Conservation (phyloP, 1,284 basidiomycete species). For the Papiliotrema flavescens region DNA sequence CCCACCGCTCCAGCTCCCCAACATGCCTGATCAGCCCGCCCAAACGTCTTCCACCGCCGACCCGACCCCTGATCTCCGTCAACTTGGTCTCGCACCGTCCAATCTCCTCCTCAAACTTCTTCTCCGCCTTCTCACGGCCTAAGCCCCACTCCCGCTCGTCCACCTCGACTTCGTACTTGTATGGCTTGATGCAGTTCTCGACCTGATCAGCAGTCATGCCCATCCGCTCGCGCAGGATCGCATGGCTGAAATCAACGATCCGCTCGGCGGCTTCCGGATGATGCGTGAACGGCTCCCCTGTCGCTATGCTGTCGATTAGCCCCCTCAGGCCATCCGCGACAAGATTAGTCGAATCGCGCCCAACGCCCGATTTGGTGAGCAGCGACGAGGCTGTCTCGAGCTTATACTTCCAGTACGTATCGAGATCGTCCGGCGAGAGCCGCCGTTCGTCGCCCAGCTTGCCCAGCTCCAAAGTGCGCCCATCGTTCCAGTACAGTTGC, state of each 20-base stretch:
- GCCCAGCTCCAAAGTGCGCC: conserved; percentile 71
- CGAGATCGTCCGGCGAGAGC: conserved; percentile 65
- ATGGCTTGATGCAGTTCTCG: conserved; percentile 99
- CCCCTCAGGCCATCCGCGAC: conserved; percentile 89
- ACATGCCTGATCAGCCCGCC: conserved; percentile 77
- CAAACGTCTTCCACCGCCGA: conserved; percentile 79
- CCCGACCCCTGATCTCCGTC: conserved; percentile 74
- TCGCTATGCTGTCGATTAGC: conserved; percentile 81
- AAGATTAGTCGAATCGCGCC: conserved; percentile 86
- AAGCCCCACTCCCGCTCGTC: conserved; percentile 86
- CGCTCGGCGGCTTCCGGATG: conserved; percentile 85
- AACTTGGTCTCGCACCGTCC: conserved; percentile 80
- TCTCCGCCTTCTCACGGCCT: conserved; percentile 70
- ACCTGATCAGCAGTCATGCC: conserved; percentile 95
- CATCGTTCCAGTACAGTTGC: conserved; percentile 95
- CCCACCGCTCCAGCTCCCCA: conserved; percentile 73
- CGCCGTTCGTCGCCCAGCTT: conserved; percentile 68
- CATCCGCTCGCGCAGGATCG: conserved; percentile 85
- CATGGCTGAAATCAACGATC: conserved; percentile 85
- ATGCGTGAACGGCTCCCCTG: conserved; percentile 85
- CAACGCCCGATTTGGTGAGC: conserved; percentile 95
- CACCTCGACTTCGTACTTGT: conserved; percentile 85
- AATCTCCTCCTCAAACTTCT: conserved; percentile 79
- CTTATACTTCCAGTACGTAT: conserved; percentile 93
- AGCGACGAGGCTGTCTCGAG: conserved; percentile 86